Conservation (phyloP, 208 protist genomes). For the Crithidia brevicula region DNA sequence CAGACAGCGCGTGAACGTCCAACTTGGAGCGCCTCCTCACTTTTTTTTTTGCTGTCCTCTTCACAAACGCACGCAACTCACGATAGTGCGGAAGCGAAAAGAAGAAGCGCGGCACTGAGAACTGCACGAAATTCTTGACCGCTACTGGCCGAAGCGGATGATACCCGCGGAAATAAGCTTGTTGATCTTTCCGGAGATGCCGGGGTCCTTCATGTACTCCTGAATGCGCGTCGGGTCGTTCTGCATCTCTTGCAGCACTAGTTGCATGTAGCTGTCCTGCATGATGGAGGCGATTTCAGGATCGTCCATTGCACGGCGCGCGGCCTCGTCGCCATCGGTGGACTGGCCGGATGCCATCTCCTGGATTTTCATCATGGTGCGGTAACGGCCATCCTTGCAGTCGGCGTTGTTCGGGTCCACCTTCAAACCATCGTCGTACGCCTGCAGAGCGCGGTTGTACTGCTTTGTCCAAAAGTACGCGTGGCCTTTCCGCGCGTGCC, state of each 20-base stretch:
- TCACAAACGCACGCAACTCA: background rate
- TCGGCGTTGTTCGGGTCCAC: slow-evolving; percentile 92
- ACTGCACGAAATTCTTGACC: no score
- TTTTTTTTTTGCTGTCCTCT: slow-evolving; percentile 7
- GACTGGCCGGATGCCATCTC: slow-evolving; percentile 87
- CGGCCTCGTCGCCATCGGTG: slow-evolving; percentile 87
- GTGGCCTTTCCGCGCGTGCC: slow-evolving; percentile 88
- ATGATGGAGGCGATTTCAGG: slow-evolving; percentile 95
- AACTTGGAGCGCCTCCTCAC: background rate
- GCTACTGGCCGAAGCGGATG: slow-evolving; percentile 85
- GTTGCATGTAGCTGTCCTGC: slow-evolving; percentile 93
- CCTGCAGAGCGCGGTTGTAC: slow-evolving; percentile 95
- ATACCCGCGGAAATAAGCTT: slow-evolving; percentile 97
- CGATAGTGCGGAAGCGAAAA: background rate
- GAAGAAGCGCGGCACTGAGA: background rate
- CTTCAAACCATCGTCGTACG: slow-evolving; percentile 95
- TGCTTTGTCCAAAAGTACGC: slow-evolving; percentile 96
- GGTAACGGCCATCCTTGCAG: slow-evolving; percentile 85
- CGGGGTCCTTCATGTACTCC: slow-evolving; percentile 94
- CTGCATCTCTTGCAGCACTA: slow-evolving; percentile 92
- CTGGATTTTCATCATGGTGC: slow-evolving; percentile 93
- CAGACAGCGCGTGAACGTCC: slow-evolving; percentile 8
- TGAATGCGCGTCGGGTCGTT: slow-evolving; percentile 87
- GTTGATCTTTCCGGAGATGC: slow-evolving; percentile 93
- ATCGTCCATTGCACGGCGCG: slow-evolving; percentile 92